Conservation (phyloP, 148 eudicot species). For the Cornus controversa region DNA sequence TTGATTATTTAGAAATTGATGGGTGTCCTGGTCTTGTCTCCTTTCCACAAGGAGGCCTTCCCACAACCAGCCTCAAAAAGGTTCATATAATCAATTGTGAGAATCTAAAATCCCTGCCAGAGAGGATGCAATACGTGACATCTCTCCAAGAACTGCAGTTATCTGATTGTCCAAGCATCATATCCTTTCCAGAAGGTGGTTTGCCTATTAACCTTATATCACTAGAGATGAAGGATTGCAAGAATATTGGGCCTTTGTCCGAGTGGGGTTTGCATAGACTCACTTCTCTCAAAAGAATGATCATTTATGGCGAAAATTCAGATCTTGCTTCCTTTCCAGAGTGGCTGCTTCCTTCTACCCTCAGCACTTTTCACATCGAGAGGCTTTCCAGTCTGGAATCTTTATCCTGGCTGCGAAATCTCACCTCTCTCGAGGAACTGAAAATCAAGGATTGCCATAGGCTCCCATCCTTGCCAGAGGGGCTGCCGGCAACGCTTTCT, state of each 20-base stretch:
- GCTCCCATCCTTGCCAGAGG: conserved; percentile 16
- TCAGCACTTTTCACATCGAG: conserved; percentile 9
- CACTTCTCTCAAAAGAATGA: conserved; percentile 9
- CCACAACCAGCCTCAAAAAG: background rate
- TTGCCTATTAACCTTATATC: conserved; percentile 12
- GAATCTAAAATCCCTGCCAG: background rate
- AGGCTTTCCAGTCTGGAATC: conserved; percentile 8
- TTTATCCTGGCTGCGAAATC: conserved; percentile 17
- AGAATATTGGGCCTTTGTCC: conserved; percentile 7
- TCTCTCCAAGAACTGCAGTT: conserved; percentile 15
- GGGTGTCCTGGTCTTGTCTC: background rate
- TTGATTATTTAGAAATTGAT: background rate
- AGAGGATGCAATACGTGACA: background rate
- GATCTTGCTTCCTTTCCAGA: conserved; percentile 12
- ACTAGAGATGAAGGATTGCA: conserved; percentile 15
- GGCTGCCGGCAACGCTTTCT: conserved; percentile 12
- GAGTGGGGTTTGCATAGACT: conserved; percentile 24
- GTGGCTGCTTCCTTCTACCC: conserved; percentile 18
- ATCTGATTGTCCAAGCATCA: conserved; percentile 7
- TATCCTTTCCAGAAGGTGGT: conserved; percentile 12
- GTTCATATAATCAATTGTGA: background rate
- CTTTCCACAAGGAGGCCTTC: background rate
- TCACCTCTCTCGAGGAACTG: conserved; percentile 11
- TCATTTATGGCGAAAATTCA: conserved; percentile 3
- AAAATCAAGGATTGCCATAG: conserved; percentile 16